Conservation (phyloP, 345 rosid genomes). For the Abelmoschus esculentus region DNA sequence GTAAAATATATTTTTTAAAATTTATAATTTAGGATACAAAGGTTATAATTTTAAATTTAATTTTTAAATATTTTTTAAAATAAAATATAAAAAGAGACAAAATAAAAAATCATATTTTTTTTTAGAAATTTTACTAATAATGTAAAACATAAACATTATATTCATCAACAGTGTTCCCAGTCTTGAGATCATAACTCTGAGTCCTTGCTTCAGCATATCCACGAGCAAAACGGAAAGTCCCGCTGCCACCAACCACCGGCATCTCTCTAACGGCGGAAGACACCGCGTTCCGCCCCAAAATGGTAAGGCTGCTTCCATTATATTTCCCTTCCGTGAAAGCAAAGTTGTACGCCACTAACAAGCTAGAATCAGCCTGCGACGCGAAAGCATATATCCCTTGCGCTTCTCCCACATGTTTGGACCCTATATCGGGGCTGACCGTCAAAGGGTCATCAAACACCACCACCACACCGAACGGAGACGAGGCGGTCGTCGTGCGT, state of each 20-base stretch:
- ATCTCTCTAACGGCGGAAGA: constrained; percentile 15
- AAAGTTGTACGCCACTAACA: constrained; percentile 25
- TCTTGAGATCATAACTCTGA: constrained; percentile 7
- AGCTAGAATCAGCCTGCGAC: constrained; percentile 5
- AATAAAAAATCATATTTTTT: no score
- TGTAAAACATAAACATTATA: constrained; percentile 24
- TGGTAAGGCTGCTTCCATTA: constrained; percentile 25
- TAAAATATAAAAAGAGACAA: no score
- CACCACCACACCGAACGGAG: constrained; percentile 12
- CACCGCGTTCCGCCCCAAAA: constrained; percentile 22
- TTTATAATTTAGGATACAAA: no score
- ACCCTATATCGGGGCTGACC: constrained; percentile 9
- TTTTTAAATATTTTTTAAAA: no score
- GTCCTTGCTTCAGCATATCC: constrained; percentile 29
- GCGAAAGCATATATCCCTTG: constrained; percentile 24
- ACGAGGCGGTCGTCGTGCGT: constrained; percentile 1
- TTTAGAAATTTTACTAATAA: no score
- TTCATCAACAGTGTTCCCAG: constrained; percentile 22
- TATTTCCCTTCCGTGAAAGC: constrained; percentile 28
- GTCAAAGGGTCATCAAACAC: constrained; percentile 26
- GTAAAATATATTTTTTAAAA: no score
- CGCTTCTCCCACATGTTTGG: constrained; percentile 19
- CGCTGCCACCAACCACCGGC: constrained; percentile 26
- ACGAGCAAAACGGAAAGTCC: constrained; percentile 25
- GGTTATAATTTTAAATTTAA: no score